These are phyloP conservation scores for Buxus sempervirens DNA, from an alignment of 164 flowering plant species.

Conservation along the genomic window DNA sequence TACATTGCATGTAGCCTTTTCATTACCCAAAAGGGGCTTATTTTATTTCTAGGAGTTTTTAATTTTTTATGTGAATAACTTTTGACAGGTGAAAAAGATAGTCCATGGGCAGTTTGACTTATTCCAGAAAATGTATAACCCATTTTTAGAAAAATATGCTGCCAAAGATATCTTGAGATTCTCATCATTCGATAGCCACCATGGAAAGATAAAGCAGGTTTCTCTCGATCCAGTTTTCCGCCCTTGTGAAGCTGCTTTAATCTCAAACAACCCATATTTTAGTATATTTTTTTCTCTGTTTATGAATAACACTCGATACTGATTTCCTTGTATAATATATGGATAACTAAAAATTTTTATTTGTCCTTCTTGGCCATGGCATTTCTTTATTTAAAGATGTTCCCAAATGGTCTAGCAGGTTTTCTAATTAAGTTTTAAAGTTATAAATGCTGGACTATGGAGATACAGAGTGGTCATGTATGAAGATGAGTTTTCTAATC, in stretches of 20 bases:
- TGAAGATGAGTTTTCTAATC: no score
- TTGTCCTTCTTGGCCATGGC: no score
- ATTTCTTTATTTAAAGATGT: no score
- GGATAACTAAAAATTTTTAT: no score
- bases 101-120: slow-evolving; percentile 60
- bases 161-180: slow-evolving; percentile 42
- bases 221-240: slow-evolving; percentile 3
- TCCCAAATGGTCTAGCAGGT: no score
- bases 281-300: not conserved
- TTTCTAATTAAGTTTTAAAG: no score
- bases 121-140: slow-evolving; percentile 62
- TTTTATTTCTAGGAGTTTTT: not conserved
- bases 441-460: no score
- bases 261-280: not conserved
- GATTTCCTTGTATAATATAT: no score
- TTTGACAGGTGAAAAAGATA: slow-evolving; percentile 66
- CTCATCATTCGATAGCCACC: slow-evolving; percentile 30
- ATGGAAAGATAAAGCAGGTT: slow-evolving; percentile 52
- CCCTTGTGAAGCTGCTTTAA: not conserved
- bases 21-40: not conserved
- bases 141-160: slow-evolving; percentile 55
- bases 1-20: not conserved
- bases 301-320: no score
- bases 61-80: not conserved
- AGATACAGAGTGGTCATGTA: no score